A percentile compares a stretch with the other conserved stretches of the same genome.
Conservation (phyloP, 1,139 yeast species). For the Candida glucosophila region DNA sequence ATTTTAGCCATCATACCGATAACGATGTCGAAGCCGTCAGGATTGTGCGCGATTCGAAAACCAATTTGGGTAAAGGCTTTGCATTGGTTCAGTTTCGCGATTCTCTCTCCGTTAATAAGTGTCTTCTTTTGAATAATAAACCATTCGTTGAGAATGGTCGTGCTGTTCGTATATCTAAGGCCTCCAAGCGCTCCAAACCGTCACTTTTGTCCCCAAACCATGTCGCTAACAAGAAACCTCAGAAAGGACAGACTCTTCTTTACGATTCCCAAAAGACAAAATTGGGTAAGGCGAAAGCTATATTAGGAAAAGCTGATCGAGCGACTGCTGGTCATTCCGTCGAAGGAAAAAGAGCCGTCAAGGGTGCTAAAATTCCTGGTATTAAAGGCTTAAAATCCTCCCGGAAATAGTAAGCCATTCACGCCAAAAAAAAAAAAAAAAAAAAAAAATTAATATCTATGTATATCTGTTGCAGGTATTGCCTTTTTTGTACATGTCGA, state of each 20-base stretch:
- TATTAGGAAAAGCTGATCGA: conserved; percentile 75
- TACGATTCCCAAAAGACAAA: conserved; percentile 69
- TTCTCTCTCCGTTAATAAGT: conserved; percentile 72
- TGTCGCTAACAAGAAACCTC: conserved; percentile 13
- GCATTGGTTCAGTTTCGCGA: conserved; percentile 92
- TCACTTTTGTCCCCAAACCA: conserved; percentile 39
- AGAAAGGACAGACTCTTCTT: conserved; percentile 28
- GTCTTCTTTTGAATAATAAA: conserved; percentile 69
- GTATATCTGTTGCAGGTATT: too few species aligned
- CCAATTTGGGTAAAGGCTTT: conserved; percentile 95
- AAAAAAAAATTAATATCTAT: too few species aligned
- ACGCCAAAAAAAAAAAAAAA: conserved; percentile 14
- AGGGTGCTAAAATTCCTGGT: conserved; percentile 54
- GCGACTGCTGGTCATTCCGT: conserved; percentile 47
- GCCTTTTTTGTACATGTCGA: too few species aligned
- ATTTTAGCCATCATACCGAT: conserved; percentile 57
- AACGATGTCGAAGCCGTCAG: conserved; percentile 79
- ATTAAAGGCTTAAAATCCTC: conserved; percentile 46
- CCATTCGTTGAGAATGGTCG: conserved; percentile 47
- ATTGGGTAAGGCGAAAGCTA: conserved; percentile 68
- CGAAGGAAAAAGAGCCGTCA: conserved; percentile 80
- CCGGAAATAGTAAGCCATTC: too few species aligned
- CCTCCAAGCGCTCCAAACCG: conserved; percentile 50
- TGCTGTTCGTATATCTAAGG: conserved; percentile 71
- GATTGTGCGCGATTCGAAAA: conserved; percentile 82